phyloP scores from a whole-genome alignment of 257 asterid species.

The Ballota nigra region DNA sequence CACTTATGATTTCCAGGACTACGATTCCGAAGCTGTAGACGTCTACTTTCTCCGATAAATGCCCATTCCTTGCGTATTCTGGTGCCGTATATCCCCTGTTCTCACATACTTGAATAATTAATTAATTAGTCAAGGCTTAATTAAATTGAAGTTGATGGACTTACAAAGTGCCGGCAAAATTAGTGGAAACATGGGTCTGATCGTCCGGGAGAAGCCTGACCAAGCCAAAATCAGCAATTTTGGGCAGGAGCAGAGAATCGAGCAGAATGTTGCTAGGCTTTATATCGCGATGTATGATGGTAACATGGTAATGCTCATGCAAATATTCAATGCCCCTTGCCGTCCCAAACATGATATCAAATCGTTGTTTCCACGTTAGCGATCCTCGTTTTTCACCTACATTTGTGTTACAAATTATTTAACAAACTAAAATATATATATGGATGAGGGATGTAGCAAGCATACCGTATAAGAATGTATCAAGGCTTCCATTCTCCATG shows the following conservation, averaged over 20 bases:
- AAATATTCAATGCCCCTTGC: conserved; percentile 79
- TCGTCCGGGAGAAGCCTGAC: conserved; percentile 71
- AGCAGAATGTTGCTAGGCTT: conserved; percentile 68
- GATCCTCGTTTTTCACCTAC: conserved; percentile 58
- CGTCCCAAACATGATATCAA: conserved; percentile 55
- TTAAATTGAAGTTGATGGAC: conserved; percentile 12
- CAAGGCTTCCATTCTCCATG: conserved; percentile 79
- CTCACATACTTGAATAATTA: too few species aligned
- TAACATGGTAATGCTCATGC: conserved; percentile 71
- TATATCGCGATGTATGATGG: conserved; percentile 76
- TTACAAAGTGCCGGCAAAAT: conserved; percentile 82
- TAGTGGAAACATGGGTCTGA: conserved; percentile 67
- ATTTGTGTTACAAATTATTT: too few species aligned
- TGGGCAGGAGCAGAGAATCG: conserved; percentile 54
- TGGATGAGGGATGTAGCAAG: too few species aligned
- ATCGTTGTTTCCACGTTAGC: conserved; percentile 69
- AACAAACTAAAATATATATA: background rate
- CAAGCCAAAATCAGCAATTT: conserved; percentile 79
- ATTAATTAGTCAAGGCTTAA: too few species aligned
- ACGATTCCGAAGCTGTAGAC: conserved; percentile 78
- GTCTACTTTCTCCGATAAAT: conserved; percentile 81
- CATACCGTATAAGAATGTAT: conserved; percentile 43
- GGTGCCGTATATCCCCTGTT: conserved; percentile 88
- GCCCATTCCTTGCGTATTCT: conserved; percentile 81
- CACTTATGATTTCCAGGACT: conserved; percentile 66